Evolutionary conservation across 371 early-diverging fungal species (phyloP).

Genomic region (Encephalitozoon intestinalis): DNA sequence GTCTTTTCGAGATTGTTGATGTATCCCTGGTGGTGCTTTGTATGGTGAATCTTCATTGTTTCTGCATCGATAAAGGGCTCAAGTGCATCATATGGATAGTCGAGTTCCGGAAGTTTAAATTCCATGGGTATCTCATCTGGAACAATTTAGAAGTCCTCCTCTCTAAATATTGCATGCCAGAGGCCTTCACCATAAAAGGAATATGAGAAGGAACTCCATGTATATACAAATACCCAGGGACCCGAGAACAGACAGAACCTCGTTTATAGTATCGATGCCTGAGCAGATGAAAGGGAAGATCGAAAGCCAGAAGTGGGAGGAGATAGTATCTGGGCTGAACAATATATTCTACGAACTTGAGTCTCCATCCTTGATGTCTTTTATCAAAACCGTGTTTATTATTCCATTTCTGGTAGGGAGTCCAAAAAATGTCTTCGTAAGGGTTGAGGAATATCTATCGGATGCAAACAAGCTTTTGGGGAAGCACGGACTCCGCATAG

Average conservation of each 20-base stretch:
- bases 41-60: slow-evolving; percentile 87
- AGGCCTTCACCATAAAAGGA: not conserved
- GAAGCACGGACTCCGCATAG: not conserved
- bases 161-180: not conserved
- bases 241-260: not conserved
- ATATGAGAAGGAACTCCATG: not conserved
- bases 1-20: slow-evolving; percentile 65
- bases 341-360: not conserved
- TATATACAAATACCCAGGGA: slow-evolving; percentile 4
- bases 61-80: slow-evolving; percentile 64
- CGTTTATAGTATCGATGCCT: not conserved
- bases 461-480: not conserved
- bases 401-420: not conserved
- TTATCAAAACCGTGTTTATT: not conserved
- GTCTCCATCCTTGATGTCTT: not conserved
- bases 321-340: not conserved
- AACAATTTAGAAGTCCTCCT: not conserved
- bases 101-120: slow-evolving; percentile 39
- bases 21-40: slow-evolving; percentile 82
- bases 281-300: not conserved
- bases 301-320: not conserved
- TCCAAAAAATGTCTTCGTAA: not conserved
- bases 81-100: slow-evolving; percentile 48
- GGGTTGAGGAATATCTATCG: not conserved
- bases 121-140: not conserved